Conservation (phyloP, 2,329 filamentous ascomycete genomes). For the Botrytis squamosa region DNA sequence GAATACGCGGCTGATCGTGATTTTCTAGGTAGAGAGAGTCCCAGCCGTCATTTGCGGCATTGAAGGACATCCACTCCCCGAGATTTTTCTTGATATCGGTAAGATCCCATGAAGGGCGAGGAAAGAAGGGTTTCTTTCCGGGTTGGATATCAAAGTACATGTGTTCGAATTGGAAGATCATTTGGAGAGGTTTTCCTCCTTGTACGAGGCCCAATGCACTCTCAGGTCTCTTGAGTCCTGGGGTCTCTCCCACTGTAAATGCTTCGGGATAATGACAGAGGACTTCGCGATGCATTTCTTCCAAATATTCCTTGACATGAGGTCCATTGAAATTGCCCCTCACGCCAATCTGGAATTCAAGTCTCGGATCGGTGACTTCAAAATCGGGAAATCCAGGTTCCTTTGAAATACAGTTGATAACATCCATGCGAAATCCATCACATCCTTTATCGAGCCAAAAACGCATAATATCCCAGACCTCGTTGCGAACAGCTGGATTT, state of each 20-base stretch:
- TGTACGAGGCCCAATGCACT: constrained; percentile 55
- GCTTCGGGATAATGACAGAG: constrained; percentile 45
- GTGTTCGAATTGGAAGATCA: constrained; percentile 71
- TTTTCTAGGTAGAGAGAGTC: constrained; percentile 58
- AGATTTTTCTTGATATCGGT: constrained; percentile 48
- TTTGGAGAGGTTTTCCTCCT: constrained; percentile 59
- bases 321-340: constrained; percentile 58
- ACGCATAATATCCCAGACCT: constrained; percentile 66
- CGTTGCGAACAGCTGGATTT: constrained; percentile 61
- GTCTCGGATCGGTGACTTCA: constrained; percentile 41
- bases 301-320: constrained; percentile 53
- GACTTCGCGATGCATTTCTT: constrained; percentile 42
- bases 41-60: constrained; percentile 54
- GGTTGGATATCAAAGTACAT: constrained; percentile 27
- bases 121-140: constrained; percentile 29
- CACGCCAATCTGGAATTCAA: constrained; percentile 38
- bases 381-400: constrained; percentile 56
- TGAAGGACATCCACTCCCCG: constrained; percentile 51
- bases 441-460: constrained; percentile 71
- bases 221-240: constrained; percentile 45
- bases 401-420: constrained; percentile 67
- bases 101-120: constrained; percentile 37
- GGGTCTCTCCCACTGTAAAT: constrained; percentile 53
- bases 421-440: constrained; percentile 58
- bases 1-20: constrained; percentile 53